These are phyloP conservation scores for Saccharomycopsis sp. DNA, from an alignment of 805 yeast species.

Conservation along the genomic window DNA sequence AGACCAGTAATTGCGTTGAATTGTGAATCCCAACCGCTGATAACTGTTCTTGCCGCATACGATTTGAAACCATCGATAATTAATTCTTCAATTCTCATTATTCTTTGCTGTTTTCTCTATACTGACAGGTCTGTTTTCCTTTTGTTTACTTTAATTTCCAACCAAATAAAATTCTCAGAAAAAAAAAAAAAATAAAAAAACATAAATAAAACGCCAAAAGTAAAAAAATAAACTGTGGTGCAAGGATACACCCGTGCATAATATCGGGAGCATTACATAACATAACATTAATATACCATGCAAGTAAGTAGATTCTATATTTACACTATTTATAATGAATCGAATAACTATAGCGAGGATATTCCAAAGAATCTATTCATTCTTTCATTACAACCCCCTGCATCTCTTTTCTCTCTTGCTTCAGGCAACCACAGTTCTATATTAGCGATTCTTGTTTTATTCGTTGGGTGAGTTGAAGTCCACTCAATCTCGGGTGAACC, in stretches of 20 bases:
- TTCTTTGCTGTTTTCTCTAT: not conserved
- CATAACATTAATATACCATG: no score
- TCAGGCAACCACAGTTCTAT: constrained; percentile 63
- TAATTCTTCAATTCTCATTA: constrained; percentile 90
- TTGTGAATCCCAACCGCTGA: constrained; percentile 91
- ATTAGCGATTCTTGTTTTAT: constrained; percentile 60
- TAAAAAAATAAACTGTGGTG: no score
- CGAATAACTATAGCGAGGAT: not conserved
- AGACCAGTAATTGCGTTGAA: constrained; percentile 97
- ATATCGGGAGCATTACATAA: no score
- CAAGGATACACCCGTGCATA: no score
- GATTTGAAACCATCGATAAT: constrained; percentile 97
- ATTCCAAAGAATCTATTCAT: constrained; percentile 12
- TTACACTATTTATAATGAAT: no score
- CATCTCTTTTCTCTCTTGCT: constrained; percentile 25
- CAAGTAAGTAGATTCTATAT: no score
- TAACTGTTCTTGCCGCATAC: constrained; percentile 93
- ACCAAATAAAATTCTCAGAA: not conserved
- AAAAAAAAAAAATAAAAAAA: not conserved
- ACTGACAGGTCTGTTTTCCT: no score
- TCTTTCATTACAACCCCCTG: constrained; percentile 16
- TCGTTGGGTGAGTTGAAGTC: constrained; percentile 87
- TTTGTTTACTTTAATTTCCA: constrained; percentile 1
- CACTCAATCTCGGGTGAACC: constrained; percentile 24
- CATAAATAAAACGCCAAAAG: no score